phyloP scores from a whole-genome alignment of 495 filamentous ascomycete genomes.

The Cryomyces minteri region DNA sequence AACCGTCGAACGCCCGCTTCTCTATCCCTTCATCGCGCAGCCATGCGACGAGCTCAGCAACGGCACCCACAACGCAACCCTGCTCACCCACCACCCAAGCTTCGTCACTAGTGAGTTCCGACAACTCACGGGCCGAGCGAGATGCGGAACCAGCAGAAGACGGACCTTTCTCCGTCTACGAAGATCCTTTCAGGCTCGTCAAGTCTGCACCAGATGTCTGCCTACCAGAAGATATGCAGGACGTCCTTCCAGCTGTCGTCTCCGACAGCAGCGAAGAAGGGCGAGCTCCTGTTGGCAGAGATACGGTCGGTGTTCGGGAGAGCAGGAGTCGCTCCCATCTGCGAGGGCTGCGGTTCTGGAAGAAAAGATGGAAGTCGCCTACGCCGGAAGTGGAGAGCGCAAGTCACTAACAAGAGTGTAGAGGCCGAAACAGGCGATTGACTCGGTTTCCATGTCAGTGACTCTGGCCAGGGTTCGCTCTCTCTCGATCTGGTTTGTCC shows the following conservation, averaged over 20 bases:
- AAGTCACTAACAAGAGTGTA: too few relatives aligned
- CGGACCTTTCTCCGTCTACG: conserved; percentile 1
- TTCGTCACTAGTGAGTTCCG: conserved; percentile 3
- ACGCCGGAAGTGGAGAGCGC: too few relatives aligned
- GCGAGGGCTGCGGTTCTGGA: too few relatives aligned
- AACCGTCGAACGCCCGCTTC: not conserved
- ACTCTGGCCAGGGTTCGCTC: too few relatives aligned
- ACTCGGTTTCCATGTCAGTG: too few relatives aligned
- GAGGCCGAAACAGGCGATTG: too few relatives aligned
- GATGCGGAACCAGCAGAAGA: conserved; percentile 1
- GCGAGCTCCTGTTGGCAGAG: too few relatives aligned
- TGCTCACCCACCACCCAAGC: conserved; percentile 8
- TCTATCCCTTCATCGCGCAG: conserved; percentile 3
- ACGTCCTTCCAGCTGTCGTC: not conserved
- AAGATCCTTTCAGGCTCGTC: conserved; percentile 8
- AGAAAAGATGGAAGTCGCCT: too few relatives aligned
- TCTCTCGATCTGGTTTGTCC: too few relatives aligned
- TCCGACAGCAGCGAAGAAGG: not conserved
- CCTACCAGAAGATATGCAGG: not conserved
- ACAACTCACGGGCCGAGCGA: not conserved
- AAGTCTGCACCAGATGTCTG: conserved; percentile 1
- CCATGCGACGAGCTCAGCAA: conserved; percentile 5
- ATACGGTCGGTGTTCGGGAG: too few relatives aligned
- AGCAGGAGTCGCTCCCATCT: too few relatives aligned
- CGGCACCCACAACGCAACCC: conserved; percentile 6